Percentiles rank a stretch among this genome's conserved stretches.
Conservation (phyloP, 1,139 yeast genomes). For the Magnusiomyces paraingens region DNA sequence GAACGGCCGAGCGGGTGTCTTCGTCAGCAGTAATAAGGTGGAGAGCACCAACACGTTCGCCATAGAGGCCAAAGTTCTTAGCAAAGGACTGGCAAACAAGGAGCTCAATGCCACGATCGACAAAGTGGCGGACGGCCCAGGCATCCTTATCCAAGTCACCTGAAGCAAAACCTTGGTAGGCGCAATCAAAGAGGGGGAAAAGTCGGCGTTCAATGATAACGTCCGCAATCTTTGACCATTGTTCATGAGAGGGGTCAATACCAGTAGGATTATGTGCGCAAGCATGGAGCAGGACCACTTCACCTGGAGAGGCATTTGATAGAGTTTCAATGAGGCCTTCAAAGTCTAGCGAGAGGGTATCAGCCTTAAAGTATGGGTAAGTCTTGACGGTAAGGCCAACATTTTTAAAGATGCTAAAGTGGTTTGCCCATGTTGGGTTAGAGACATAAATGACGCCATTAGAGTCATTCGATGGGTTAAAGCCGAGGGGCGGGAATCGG, state of each 20-base stretch:
- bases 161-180: conserved; percentile 89
- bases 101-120: conserved; percentile 43
- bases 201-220: conserved; percentile 50
- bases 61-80: conserved; percentile 94
- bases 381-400: conserved; percentile 56
- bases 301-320: conserved; percentile 25
- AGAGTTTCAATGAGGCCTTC: conserved; percentile 35
- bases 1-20: conserved; percentile 39
- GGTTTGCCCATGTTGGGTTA: conserved; percentile 96
- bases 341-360: conserved; percentile 56
- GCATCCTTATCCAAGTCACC: conserved; percentile 56
- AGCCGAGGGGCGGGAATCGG: conserved; percentile 42
- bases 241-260: conserved; percentile 72
- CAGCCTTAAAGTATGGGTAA: conserved; percentile 78
- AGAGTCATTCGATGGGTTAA: conserved; percentile 19
- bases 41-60: conserved; percentile 92
- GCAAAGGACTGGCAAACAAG: conserved; percentile 89
- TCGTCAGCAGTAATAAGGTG: conserved; percentile 42
- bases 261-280: conserved; percentile 98
- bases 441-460: conserved; percentile 59
- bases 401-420: conserved; percentile 67
- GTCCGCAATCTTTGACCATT: conserved; percentile 69
- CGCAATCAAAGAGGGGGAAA: conserved; percentile 80
- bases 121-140: conserved; percentile 41
- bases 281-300: conserved; percentile 73